phyloP scores from a whole-genome alignment of 805 yeast species.

The Ogataea trehalophila region DNA sequence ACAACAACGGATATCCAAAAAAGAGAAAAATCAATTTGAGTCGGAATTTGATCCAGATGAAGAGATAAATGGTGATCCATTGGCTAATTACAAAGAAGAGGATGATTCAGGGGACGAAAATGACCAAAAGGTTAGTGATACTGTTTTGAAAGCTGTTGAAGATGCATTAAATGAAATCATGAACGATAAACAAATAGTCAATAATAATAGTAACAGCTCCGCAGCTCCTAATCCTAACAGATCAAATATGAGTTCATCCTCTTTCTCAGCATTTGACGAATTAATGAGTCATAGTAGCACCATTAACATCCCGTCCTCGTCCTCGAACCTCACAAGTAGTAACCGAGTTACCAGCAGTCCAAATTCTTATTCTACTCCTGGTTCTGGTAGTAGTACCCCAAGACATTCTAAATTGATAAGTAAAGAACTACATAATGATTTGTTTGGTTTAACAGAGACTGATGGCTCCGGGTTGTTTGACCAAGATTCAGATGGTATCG shows the following conservation, averaged over 20 bases:
- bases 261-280: constrained; percentile 10
- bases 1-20: constrained; percentile 1
- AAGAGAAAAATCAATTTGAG: background rate
- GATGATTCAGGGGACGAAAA: constrained; percentile 31
- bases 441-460: constrained; percentile 25
- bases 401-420: constrained; percentile 23
- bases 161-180: constrained; percentile 61
- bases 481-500: constrained; percentile 11
- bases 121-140: constrained; percentile 34
- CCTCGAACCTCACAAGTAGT: background rate
- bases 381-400: constrained; percentile 13
- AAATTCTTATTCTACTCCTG: background rate
- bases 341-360: background rate
- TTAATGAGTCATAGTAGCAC: background rate
- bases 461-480: constrained; percentile 18
- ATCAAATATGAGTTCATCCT: background rate
- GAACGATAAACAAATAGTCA: constrained; percentile 21
- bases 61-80: constrained; percentile 29
- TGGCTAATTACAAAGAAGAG: constrained; percentile 26
- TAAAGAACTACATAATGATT: constrained; percentile 28
- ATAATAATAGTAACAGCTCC: background rate
- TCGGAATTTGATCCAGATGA: constrained; percentile 12
- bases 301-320: background rate
- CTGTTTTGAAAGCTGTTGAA: constrained; percentile 57
- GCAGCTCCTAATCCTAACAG: no score